These are phyloP conservation scores for Phytopythium litorale DNA, from an alignment of 352 stramenopile species.

Conservation along the genomic window DNA sequence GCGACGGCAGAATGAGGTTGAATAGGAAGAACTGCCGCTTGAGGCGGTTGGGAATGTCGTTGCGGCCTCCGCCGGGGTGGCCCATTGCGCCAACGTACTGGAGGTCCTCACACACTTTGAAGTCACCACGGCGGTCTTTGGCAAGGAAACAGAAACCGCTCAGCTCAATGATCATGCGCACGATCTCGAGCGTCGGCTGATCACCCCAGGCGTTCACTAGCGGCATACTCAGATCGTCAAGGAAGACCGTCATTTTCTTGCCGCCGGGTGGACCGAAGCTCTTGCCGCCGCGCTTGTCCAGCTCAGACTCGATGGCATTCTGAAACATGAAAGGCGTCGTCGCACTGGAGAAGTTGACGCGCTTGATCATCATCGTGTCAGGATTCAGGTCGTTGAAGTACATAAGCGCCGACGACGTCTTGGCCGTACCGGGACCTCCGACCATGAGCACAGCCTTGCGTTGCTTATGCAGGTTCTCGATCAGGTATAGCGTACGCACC, in stretches of 20 bases:
- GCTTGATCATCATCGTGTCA: constrained; percentile 95
- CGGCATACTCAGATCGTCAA: constrained; percentile 97
- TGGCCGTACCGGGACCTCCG: constrained; percentile 96
- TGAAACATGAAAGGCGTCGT: constrained; percentile 98
- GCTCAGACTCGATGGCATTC: constrained; percentile 95
- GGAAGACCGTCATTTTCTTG: constrained; percentile 99
- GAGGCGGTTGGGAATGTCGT: constrained; percentile 98
- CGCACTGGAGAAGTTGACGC: constrained; percentile 97
- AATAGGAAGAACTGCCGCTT: constrained; percentile 99
- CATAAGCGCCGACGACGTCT: constrained; percentile 97
- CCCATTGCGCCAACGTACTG: constrained; percentile 98
- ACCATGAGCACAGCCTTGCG: constrained; percentile 95
- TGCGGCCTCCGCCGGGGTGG: constrained; percentile 95
- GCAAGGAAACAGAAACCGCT: constrained; percentile 97
- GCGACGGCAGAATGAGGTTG: constrained; percentile 96
- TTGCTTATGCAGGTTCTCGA: constrained; percentile 93
- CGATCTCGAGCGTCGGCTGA: constrained; percentile 97
- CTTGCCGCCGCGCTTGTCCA: constrained; percentile 98
- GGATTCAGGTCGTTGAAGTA: constrained; percentile 96
- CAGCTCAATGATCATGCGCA: constrained; percentile 96
- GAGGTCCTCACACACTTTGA: constrained; percentile 98
- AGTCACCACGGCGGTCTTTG: constrained; percentile 98
- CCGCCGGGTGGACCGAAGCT: constrained; percentile 97
- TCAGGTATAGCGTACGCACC: constrained; percentile 92
- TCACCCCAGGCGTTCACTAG: constrained; percentile 99